Percentiles rank a stretch among this genome's conserved stretches.
phyloP scores from a whole-genome alignment of 495 filamentous ascomycete genomes.

The Viridothelium virens region DNA sequence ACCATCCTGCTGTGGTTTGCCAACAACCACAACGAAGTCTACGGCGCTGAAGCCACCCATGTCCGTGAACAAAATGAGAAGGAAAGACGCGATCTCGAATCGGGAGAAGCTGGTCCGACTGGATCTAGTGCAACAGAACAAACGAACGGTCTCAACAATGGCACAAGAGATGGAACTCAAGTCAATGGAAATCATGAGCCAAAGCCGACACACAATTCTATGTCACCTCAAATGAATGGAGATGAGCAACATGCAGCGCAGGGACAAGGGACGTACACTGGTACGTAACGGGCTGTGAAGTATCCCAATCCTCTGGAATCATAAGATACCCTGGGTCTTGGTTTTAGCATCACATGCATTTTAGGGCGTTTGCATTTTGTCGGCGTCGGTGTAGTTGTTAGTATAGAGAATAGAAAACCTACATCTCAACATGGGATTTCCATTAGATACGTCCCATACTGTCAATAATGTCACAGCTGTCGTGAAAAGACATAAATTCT shows the following conservation, averaged over 20 bases:
- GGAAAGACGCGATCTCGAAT: background rate
- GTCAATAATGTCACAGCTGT: too few species aligned
- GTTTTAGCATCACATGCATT: too few species aligned
- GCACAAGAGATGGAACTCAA: background rate
- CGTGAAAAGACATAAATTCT: too few species aligned
- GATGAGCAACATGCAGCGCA: background rate
- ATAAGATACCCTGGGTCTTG: too few species aligned
- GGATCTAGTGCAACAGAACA: background rate
- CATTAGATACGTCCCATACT: too few species aligned
- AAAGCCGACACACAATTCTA: background rate
- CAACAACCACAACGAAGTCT: conserved; percentile 10
- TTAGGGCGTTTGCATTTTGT: too few species aligned
- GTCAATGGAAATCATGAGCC: conserved; percentile 1
- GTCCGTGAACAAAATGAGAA: conserved; percentile 8
- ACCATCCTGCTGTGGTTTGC: conserved; percentile 9
- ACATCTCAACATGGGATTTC: too few species aligned
- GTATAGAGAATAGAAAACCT: too few species aligned
- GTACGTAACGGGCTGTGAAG: background rate
- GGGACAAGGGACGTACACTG: background rate
- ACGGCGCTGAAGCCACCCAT: conserved; percentile 3
- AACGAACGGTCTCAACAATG: background rate
- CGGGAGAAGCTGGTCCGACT: background rate
- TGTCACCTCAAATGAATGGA: background rate
- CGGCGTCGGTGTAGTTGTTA: too few species aligned
- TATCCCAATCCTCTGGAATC: too few species aligned